phyloP scores from a whole-genome alignment of 495 filamentous ascomycete species.

The Xylaria castorea region DNA sequence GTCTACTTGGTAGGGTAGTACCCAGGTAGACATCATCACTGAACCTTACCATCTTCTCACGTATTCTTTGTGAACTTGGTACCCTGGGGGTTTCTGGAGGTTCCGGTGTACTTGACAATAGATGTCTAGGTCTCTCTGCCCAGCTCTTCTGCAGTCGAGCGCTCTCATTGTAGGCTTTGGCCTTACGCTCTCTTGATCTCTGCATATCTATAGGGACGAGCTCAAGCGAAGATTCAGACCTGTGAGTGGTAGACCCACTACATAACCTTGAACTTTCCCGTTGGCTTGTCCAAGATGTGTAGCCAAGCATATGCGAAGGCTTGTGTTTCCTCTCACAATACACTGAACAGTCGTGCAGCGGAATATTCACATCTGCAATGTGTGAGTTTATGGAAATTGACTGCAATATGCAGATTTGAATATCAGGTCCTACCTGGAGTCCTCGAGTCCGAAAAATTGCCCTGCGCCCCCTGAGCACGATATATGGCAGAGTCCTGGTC shows the following conservation, averaged over 20 bases:
- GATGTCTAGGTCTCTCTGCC: conserved; percentile 1
- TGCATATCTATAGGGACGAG: not conserved
- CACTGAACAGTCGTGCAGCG: not conserved
- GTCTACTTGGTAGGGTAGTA: not conserved
- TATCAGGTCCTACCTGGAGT: not conserved
- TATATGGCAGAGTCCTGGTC: not conserved
- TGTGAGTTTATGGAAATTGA: conserved; percentile 5
- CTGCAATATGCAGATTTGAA: not conserved
- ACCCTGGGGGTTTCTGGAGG: not conserved
- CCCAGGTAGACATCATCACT: conserved; percentile 6
- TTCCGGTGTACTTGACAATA: not conserved
- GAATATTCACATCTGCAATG: conserved; percentile 14
- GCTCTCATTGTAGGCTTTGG: not conserved
- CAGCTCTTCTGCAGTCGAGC: not conserved
- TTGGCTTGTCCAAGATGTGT: not conserved
- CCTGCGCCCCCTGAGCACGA: not conserved
- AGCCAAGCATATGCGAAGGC: conserved; percentile 7
- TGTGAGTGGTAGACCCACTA: not conserved
- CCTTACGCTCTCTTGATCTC: not conserved
- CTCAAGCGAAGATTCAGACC: conserved; percentile 1
- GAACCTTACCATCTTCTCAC: not conserved
- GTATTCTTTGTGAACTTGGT: conserved; percentile 5
- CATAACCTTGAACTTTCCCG: not conserved
- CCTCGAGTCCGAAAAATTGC: not conserved
- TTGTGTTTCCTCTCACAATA: not conserved